Conservation (phyloP, 371 early-diverging fungal genomes). For the Basidiobolus heterosporus region DNA sequence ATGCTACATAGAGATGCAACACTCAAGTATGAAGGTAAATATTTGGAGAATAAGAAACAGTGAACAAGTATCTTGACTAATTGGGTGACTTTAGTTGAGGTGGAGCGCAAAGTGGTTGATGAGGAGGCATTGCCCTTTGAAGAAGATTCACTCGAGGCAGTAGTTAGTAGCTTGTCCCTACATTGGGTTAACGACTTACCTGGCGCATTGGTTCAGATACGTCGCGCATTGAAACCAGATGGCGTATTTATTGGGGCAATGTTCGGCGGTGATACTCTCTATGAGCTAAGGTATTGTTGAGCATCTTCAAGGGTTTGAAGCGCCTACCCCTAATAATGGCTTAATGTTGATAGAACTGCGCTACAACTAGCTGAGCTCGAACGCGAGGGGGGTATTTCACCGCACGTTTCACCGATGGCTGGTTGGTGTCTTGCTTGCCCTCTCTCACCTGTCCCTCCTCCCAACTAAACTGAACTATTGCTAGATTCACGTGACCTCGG, state of each 20-base stretch:
- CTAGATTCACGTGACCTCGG: slow-evolving; percentile 68
- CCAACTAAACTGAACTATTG: background rate
- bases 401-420: slow-evolving; percentile 84
- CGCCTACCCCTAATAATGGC: background rate
- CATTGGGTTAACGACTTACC: slow-evolving; percentile 95
- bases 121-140: slow-evolving; percentile 68
- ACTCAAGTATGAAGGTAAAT: slow-evolving; percentile 15
- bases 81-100: slow-evolving; percentile 27
- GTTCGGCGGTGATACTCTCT: slow-evolving; percentile 87
- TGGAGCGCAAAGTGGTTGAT: slow-evolving; percentile 62
- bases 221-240: slow-evolving; percentile 68
- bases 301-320: background rate
- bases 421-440: slow-evolving; percentile 13
- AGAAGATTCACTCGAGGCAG: slow-evolving; percentile 67
- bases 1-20: slow-evolving; percentile 49
- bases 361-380: slow-evolving; percentile 83
- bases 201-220: slow-evolving; percentile 70
- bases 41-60: background rate
- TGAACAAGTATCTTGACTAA: background rate
- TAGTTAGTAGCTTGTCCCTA: slow-evolving; percentile 67
- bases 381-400: slow-evolving; percentile 78
- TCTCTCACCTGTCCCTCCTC: background rate
- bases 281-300: slow-evolving; percentile 48
- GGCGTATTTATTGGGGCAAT: slow-evolving; percentile 83
- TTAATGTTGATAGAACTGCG: slow-evolving; percentile 36